These are phyloP conservation scores for Eimeria necatrix DNA, from an alignment of 169 alveolate species.

Conservation along the genomic window DNA sequence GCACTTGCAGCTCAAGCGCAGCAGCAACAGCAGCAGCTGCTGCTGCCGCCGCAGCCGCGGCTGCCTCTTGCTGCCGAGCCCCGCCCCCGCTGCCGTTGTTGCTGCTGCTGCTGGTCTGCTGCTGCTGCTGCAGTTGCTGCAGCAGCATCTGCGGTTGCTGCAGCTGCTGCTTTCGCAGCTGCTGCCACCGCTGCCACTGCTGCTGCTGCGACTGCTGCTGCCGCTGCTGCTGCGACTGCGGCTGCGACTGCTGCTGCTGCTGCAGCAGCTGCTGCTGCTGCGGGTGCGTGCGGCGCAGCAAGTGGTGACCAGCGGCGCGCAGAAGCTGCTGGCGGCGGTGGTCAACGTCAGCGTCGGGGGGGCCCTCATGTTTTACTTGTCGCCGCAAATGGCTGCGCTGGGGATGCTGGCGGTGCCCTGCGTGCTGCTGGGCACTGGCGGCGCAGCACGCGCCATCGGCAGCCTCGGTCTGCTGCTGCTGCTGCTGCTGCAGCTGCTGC, in stretches of 20 bases:
- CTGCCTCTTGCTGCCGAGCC: no score
- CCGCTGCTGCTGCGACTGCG: no score
- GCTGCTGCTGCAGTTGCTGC: neutral
- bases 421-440: conserved; percentile 49
- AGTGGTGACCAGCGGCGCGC: conserved; percentile 58
- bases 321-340: conserved; percentile 41
- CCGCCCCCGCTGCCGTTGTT: no score
- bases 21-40: neutral
- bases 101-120: no score
- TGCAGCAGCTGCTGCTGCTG: neutral
- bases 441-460: conserved; percentile 38
- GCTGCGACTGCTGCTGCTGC: neutral
- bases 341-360: conserved; percentile 39
- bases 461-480: conserved; percentile 14
- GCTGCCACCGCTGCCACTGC: neutral
- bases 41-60: no score
- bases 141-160: neutral
- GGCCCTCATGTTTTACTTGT: conserved; percentile 25
- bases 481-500: neutral
- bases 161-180: neutral
- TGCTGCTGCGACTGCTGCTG: neutral
- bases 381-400: conserved; percentile 48
- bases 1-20: neutral
- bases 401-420: conserved; percentile 60
- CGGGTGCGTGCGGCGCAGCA: conserved; percentile 22